Evolutionary conservation across 176 grass and related monocot genomes (phyloP).

Genomic region (Oropetium thomaeum): DNA sequence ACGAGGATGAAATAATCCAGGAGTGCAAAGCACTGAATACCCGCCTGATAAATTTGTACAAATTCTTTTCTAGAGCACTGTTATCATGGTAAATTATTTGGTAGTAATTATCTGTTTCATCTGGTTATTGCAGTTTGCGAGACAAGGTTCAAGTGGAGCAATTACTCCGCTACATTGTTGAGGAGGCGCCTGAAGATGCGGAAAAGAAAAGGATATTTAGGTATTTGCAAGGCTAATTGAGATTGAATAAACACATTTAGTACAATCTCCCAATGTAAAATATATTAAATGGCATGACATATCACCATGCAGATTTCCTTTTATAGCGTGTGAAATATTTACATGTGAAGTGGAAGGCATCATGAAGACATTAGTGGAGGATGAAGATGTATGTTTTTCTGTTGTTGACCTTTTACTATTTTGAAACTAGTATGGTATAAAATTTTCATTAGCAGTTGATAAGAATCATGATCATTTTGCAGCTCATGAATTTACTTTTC

Average conservation of each 20-base stretch:
- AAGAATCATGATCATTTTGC: conserved; percentile 28
- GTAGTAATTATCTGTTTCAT: conserved; percentile 19
- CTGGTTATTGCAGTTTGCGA: conserved; percentile 58
- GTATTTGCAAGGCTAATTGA: conserved; percentile 35
- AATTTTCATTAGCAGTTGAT: conserved; percentile 21
- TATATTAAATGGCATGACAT: conserved; percentile 26
- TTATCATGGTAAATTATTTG: background rate
- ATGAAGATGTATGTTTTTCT: conserved; percentile 67
- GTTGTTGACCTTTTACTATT: conserved; percentile 6
- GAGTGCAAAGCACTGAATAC: conserved; percentile 97
- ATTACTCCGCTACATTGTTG: conserved; percentile 78
- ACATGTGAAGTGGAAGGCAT: conserved; percentile 97
- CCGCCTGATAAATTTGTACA: conserved; percentile 95
- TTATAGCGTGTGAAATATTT: conserved; percentile 99
- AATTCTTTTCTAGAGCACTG: conserved; percentile 28
- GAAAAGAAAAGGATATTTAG: conserved; percentile 90
- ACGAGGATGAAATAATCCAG: conserved; percentile 99
- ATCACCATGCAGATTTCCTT: conserved; percentile 74
- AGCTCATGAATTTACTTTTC: conserved; percentile 93
- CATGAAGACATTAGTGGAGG: conserved; percentile 91
- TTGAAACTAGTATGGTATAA: background rate
- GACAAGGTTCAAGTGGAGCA: conserved; percentile 82
- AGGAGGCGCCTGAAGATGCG: conserved; percentile 74
- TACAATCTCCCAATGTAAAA: background rate
- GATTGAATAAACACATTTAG: background rate